Base-by-base conservation (phyloP, 2,329 filamentous ascomycete genomes). In the Myriosclerotinia curreyana region DNA sequence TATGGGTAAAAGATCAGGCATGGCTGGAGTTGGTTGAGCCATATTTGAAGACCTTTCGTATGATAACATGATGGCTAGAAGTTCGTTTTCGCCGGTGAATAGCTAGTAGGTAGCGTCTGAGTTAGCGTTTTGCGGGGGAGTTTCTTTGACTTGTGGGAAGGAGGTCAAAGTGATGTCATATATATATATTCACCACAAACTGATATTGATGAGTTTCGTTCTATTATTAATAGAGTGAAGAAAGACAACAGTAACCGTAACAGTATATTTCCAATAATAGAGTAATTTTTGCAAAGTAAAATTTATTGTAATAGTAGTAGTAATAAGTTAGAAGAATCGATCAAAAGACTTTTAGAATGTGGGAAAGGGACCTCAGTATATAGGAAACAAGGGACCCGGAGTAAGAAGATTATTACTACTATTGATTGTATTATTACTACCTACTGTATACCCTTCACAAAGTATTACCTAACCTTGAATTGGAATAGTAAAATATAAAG, bases 11-110 rank as follows among this genome's bases (percentile, higher is more conserved):
- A 69, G 71, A 48, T 73, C 71, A 14, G 71, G 54, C 11, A 71
- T 68, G 5, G 67, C 17, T 28, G 71, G 66, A 38, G 65, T 66
- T 55, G 69, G 65, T 59, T 70, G 68, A 25, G 56, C 69, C 71
- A 72, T 72, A 6, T 68, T 31, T 48, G 69, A 56, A 44, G 70
- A 69, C 50, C 69, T 71, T 49, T 73, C 71, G 67, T 72, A 73
- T 17, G 71, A 72, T 34, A 73, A 58, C 72, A 73, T 74, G 56
- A 60, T 71, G 54, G 60, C n/a, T 48, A 15, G 28, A 48, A 28
- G 55, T 12, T 48, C 48, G 28, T 48, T 36, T 22, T n/a, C n/a
- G n/a, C n/a, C n/a, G 38, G 22, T 42, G 28, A 31, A 31, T 31
- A 31, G 1, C 28, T 31, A 31, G 28, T 31, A 31, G 28, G 28